Percentiles rank a stretch among this genome's conserved stretches.
Evolutionary conservation across 2,329 filamentous ascomycete species (phyloP).

Genomic region (Paecilomyces sp.): DNA sequence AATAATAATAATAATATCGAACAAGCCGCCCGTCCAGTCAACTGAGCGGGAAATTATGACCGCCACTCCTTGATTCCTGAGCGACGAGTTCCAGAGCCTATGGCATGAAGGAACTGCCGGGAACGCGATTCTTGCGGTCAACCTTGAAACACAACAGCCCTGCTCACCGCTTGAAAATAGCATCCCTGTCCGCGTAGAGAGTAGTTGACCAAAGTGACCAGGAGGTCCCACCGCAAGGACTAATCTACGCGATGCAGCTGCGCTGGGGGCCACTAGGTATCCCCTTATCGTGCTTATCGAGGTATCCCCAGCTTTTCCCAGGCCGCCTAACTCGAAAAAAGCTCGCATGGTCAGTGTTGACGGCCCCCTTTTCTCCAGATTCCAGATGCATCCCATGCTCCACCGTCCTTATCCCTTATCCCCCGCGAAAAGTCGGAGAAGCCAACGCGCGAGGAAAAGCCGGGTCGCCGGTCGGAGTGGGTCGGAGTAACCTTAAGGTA

Average conservation of each 20-base stretch:
- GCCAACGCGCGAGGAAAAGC: background rate
- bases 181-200: background rate
- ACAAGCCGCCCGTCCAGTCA: background rate
- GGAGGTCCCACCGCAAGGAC: background rate
- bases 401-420: slow-evolving; percentile 10
- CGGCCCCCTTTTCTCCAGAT: background rate
- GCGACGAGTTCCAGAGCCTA: background rate
- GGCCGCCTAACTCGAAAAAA: background rate
- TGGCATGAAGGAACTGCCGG: background rate
- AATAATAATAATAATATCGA: background rate
- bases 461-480: background rate
- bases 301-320: background rate
- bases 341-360: background rate
- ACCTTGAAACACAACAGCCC: background rate
- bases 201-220: background rate
- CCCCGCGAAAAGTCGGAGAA: slow-evolving; percentile 17
- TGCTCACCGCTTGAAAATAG: background rate
- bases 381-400: background rate
- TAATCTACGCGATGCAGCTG: background rate
- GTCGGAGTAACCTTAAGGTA: background rate
- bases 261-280: background rate
- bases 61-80: background rate
- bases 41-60: background rate
- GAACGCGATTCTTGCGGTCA: background rate
- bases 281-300: background rate